Base-by-base conservation (phyloP, 2,329 filamentous ascomycete species). In the Venturia nashicola region DNA sequence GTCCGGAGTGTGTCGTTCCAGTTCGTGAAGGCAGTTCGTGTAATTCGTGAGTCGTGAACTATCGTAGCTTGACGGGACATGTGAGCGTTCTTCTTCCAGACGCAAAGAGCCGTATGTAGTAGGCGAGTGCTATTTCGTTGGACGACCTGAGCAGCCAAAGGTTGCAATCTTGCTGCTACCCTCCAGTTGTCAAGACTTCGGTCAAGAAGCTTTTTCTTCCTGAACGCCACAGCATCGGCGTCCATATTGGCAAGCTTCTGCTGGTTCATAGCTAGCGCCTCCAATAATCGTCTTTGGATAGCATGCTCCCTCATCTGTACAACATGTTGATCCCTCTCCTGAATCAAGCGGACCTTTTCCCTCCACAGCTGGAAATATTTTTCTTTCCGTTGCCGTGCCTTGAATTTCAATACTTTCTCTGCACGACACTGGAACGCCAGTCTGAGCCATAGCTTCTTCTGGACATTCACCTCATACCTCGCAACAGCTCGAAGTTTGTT, bases 1-100 rank as follows among this genome's bases (percentile, higher is more conserved):
- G 77, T 80, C 20, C 85, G 82, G 18, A 86, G 75, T 18, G 75
- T 75, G 68, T 87, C 82, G 67, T 86, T 87, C 86, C 85, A 88
- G 12, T 76, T 74, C 1, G 79, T 85, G 76, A 82, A 85, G 3
- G 82, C 77, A 70, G 83, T 84, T 61, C 79, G 79, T 61, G 85
- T 69, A 36, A 86, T 71, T 57, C 83, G 80, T 67, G 76, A 71
- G 12, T 75, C 78, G 69, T 86, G 78, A 40, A 82, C 73, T 61
- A 77, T 72, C 27, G 74, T 72, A 20, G 85, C 84, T 67, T 79
- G 74, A 59, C 73, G 74, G 42, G 78, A 74, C 67, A 79, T 67
- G 5, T 70, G 64, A 67, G 72, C 65, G 23, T 71, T 78, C 32
- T 75, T 72, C 16, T 76, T 74, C 84, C 84, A 87, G 20, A 75